Conservation (phyloP, 768 basidiomycete species). For the Cystofilobasidium macerans region DNA sequence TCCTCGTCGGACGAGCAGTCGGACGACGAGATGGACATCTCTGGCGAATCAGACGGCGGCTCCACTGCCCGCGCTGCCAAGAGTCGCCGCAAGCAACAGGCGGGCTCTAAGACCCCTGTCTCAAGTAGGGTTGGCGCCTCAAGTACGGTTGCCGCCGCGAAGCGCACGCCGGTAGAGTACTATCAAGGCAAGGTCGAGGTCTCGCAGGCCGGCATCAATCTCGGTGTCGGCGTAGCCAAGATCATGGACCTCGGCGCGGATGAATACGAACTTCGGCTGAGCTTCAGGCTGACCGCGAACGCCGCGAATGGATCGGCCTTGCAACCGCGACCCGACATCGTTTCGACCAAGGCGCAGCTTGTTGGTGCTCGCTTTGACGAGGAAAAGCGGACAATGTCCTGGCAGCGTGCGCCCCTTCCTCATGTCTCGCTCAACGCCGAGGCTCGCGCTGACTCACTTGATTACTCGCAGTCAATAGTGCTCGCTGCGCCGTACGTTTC, state of each 20-base stretch:
- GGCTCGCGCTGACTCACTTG: no score
- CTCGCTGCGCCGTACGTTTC: not conserved
- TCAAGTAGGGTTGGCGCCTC: not conserved
- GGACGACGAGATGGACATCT: not conserved
- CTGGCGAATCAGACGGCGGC: not conserved
- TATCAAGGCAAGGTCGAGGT: constrained; percentile 1
- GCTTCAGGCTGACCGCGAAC: not conserved
- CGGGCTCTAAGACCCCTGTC: not conserved
- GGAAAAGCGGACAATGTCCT: no score
- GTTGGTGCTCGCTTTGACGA: no score
- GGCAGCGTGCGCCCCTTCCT: no score
- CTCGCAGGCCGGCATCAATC: not conserved
- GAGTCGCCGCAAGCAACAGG: not conserved
- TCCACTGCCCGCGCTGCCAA: not conserved
- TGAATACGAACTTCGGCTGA: not conserved
- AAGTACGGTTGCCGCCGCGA: not conserved
- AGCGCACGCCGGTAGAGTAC: not conserved
- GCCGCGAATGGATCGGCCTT: no score
- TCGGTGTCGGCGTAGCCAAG: not conserved
- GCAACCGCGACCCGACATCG: no score
- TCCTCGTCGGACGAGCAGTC: not conserved
- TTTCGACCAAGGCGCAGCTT: not conserved
- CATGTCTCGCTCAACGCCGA: no score
- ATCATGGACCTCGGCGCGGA: not conserved
- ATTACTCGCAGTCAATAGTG: not conserved